Base-by-base conservation (phyloP, 164 flowering plant species). In the Kalanchoe fedtschenkoi region DNA sequence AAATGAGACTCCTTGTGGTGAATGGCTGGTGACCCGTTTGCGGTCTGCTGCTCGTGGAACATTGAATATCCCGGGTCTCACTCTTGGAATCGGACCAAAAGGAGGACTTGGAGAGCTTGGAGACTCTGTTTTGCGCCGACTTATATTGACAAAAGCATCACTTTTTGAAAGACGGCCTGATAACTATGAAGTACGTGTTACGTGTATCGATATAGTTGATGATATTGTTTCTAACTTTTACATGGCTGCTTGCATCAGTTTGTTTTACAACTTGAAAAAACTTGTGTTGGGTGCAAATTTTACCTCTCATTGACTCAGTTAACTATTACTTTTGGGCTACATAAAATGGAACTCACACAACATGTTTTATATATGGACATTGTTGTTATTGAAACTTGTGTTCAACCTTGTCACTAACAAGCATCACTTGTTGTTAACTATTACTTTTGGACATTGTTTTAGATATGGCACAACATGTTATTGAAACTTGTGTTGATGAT, bases 51-150 rank as follows among this genome's bases (percentile, higher is more conserved):
- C 99, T 60, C 99, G 75, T 82, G 99, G 99, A 69, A 88, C 92
- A 64, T 66, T 81, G 57, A 77, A 87, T 76, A 71, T 80, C 72
- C 70, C 85, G 8, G 91, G 96, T 62, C 72, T 88, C 70, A 79
- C 80, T 74, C 78, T 93, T 68, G 83, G 78, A 54, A 66, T 88
- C 73, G 97, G 97, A 62, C 96, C 96, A 38, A 93, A 83, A 77
- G 96, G 99, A 43, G 99, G 96, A 63, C 89, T 90, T 75, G 99
- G 99, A 37, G 95, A 88, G 51, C 78, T 77, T 70, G 99, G 99
- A 60, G 99, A 91, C 75, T 78, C 92, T 71, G 89, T 90, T 43
- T 81, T 87, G 60, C 91, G 97, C 62, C 96, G 87, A 60, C 91
- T 93, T 24, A 87, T 93, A 74, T 87, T 93, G 62, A 87, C 99